phyloP scores from a whole-genome alignment of 805 yeast genomes.

The Ogataea pini region DNA sequence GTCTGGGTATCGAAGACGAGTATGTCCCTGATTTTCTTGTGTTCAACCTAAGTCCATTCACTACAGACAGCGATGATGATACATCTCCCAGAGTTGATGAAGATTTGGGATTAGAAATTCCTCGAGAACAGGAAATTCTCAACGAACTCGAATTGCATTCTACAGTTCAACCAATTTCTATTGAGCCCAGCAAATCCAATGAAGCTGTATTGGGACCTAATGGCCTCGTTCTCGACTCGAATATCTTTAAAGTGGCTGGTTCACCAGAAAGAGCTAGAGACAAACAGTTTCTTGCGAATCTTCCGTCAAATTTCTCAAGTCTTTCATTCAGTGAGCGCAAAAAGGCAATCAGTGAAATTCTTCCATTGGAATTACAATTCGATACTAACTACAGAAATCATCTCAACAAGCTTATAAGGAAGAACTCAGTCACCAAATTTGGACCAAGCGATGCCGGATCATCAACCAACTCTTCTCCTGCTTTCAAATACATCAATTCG shows the following conservation, averaged over 20 bases:
- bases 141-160: constrained; percentile 26
- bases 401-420: constrained; percentile 32
- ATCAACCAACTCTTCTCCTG: constrained; percentile 26
- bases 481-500: constrained; percentile 24
- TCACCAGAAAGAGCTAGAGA: constrained; percentile 42
- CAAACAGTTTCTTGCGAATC: constrained; percentile 42
- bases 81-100: constrained; percentile 5
- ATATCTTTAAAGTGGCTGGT: constrained; percentile 28
- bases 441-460: constrained; percentile 8
- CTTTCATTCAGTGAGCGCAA: constrained; percentile 55
- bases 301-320: constrained; percentile 50
- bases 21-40: constrained; percentile 63
- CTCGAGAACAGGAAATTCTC: constrained; percentile 17
- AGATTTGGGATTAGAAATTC: constrained; percentile 8
- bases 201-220: constrained; percentile 1
- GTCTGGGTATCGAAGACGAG: constrained; percentile 66
- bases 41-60: constrained; percentile 35
- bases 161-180: constrained; percentile 33
- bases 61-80: constrained; percentile 2
- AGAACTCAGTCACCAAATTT: constrained; percentile 23
- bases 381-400: constrained; percentile 35
- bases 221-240: constrained; percentile 18
- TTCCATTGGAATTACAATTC: constrained; percentile 29
- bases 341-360: constrained; percentile 32
- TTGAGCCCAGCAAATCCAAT: constrained; percentile 9